These are phyloP conservation scores for Diaporthe longicolla DNA, from an alignment of 2,329 filamentous ascomycete genomes.

Conservation along the genomic window DNA sequence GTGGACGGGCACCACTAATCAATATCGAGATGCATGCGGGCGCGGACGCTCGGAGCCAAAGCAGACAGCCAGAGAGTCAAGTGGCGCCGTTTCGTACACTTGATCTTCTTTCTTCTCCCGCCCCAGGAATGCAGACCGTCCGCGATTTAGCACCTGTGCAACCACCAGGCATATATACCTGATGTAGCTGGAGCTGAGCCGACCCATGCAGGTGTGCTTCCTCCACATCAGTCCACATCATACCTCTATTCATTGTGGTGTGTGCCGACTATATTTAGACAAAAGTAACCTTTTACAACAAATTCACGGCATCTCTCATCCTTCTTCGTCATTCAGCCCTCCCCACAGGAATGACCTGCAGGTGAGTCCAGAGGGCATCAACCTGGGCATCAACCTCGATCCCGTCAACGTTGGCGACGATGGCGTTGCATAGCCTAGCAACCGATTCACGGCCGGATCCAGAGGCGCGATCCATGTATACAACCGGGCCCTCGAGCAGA, in stretches of 20 bases:
- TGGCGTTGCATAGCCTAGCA: slow-evolving; percentile 20
- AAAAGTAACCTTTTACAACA: neutral
- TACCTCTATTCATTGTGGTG: neutral
- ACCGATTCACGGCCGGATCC: slow-evolving; percentile 17
- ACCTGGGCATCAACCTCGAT: neutral
- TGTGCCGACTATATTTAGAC: slow-evolving; percentile 25
- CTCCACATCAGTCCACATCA: neutral
- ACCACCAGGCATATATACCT: neutral
- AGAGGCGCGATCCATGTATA: slow-evolving; percentile 22
- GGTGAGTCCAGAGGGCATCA: neutral
- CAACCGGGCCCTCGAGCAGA: neutral
- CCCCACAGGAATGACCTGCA: neutral
- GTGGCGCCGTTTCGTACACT: neutral
- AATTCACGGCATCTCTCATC: neutral
- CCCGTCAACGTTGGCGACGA: slow-evolving; percentile 23
- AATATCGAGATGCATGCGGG: slow-evolving; percentile 30
- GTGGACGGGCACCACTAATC: slow-evolving; percentile 19
- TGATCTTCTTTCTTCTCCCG: neutral
- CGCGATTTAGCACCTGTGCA: slow-evolving; percentile 4
- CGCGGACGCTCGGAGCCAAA: slow-evolving; percentile 23
- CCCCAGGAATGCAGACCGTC: slow-evolving; percentile 5
- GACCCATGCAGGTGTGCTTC: slow-evolving; percentile 22
- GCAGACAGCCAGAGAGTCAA: slow-evolving; percentile 5
- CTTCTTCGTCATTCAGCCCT: neutral
- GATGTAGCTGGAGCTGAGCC: slow-evolving; percentile 16